phyloP scores from a whole-genome alignment of 169 alveolate genomes.

The Plasmodium gonderi region DNA sequence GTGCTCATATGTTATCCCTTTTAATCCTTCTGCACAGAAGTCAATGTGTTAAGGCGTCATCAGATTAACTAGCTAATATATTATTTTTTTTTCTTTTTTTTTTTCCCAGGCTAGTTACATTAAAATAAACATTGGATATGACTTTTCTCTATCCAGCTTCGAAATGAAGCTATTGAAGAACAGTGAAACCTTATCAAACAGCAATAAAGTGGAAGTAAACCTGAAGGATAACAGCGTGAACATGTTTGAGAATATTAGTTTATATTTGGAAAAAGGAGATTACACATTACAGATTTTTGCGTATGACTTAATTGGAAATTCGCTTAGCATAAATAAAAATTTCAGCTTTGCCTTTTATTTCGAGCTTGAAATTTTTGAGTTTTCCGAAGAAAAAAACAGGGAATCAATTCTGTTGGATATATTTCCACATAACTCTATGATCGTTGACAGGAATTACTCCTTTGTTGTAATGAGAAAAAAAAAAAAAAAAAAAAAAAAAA shows the following conservation, averaged over 20 bases:
- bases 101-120: constrained; percentile 38
- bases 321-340: neutral
- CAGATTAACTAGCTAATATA: too few species aligned
- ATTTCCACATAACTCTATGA: constrained; percentile 39
- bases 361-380: constrained; percentile 31
- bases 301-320: constrained; percentile 2
- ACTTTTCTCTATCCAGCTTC: constrained; percentile 14
- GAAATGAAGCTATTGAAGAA: constrained; percentile 19
- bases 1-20: too few species aligned
- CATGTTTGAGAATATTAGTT: constrained; percentile 52
- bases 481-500: neutral
- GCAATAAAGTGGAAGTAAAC: constrained; percentile 22
- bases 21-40: too few species aligned
- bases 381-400: constrained; percentile 3
- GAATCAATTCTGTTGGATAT: constrained; percentile 18
- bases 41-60: too few species aligned
- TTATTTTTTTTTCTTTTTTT: constrained; percentile 3
- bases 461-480: constrained; percentile 18
- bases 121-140: constrained; percentile 27
- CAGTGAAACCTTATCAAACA: neutral
- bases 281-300: constrained; percentile 15
- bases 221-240: constrained; percentile 10
- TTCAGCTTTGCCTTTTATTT: constrained; percentile 30
- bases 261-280: constrained; percentile 42
- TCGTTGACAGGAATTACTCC: constrained; percentile 6